Conservation (phyloP, 1,139 yeast species). For the Taphrina flavorubra region DNA sequence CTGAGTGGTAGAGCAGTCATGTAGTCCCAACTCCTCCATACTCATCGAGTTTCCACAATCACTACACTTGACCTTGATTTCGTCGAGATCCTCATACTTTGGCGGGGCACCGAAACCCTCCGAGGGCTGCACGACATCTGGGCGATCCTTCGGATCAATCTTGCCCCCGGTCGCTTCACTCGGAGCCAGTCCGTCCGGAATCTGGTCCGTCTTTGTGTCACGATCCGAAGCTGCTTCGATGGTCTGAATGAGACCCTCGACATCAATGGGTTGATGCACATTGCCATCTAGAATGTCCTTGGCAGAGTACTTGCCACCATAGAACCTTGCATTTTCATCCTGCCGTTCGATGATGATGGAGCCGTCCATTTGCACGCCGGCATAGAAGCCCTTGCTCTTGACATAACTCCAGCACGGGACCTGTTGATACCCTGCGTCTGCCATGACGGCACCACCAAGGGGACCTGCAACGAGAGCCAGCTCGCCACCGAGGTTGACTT, state of each 20-base stretch:
- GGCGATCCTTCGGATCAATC: constrained; percentile 1
- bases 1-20: constrained; percentile 28
- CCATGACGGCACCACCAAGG: constrained; percentile 23
- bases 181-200: constrained; percentile 37
- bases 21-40: constrained; percentile 22
- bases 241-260: constrained; percentile 32
- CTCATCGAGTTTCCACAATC: constrained; percentile 29
- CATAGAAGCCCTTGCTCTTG: constrained; percentile 39
- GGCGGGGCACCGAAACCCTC: constrained; percentile 35
- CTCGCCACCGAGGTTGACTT: constrained; percentile 35
- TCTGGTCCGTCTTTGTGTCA: constrained; percentile 23
- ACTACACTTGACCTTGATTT: constrained; percentile 37
- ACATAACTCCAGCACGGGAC: constrained; percentile 38
- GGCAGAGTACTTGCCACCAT: constrained; percentile 22
- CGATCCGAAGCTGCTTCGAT: constrained; percentile 30
- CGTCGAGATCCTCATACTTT: constrained; percentile 34
- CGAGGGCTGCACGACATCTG: constrained; percentile 6
- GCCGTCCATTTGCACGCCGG: constrained; percentile 39
- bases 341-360: constrained; percentile 33
- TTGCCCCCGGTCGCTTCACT: constrained; percentile 25
- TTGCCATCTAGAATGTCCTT: constrained; percentile 29
- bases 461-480: constrained; percentile 37
- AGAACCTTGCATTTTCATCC: constrained; percentile 39
- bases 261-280: constrained; percentile 25
- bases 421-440: constrained; percentile 33